Evolutionary conservation across 495 filamentous ascomycete species (phyloP), one percentile per base, ranked within the genome.

Genomic region (Talaromyces borbonicus): DNA sequence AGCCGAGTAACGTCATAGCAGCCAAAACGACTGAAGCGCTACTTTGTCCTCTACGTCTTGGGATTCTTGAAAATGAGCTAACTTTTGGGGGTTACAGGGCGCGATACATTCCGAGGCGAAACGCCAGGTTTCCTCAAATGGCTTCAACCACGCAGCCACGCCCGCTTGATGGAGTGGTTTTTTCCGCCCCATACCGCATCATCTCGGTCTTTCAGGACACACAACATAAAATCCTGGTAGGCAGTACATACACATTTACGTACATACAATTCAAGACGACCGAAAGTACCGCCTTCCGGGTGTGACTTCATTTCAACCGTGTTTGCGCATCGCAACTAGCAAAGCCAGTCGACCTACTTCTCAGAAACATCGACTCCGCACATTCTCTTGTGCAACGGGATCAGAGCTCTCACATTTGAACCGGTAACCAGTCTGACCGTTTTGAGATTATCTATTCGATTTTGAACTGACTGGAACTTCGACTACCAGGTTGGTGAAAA

Each of bases 71-170:
- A 48, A 33, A 50, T 53, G 43, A 51, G 41, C 46, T 49, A 54
- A 49, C 20, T 58, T 43, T 58, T 47, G 51, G 52, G 38, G 15
- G 39, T 54, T 31, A 38, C 23, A 69, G 65, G 59, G 54, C 45
- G 29, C 59, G 16, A 48, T 62, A 7, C 61, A 62, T 46, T 54
- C 57, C 41, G 43, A 60, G 22, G 58, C 63, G 6, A 69, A 72
- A 47, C 66, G 68, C 19, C 68, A 65, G 42, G 56, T 65, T 15
- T 62, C 64, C 4, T 52, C 60, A 30, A 65, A 57, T 33, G 57
- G 57, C 19, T 43, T 62, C 20, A 47, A 56, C 16, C 52, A 54
- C 24, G 49, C 57, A 33, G 58, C 60, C 14, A 60, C 62, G 8
- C 62, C 68, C 30, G 66, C 66, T 16, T 71, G 59, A 67, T 48